phyloP scores from a whole-genome alignment of 2,329 filamentous ascomycete species.

The Zopfia rhizophila region DNA sequence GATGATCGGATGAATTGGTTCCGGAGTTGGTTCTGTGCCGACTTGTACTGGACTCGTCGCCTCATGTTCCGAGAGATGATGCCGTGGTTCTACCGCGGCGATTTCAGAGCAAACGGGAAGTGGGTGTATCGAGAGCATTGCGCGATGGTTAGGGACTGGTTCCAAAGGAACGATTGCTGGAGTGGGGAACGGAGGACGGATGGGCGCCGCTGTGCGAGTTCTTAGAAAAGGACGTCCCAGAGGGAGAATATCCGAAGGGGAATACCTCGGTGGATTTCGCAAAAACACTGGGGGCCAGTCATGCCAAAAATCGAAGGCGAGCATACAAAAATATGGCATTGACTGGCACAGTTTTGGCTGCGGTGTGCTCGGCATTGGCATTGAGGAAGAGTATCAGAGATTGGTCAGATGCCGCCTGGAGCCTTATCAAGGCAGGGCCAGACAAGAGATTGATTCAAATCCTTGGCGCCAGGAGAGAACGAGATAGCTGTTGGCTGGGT shows the following conservation, averaged over 20 bases:
- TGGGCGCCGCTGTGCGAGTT: slow-evolving; percentile 27
- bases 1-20: slow-evolving; percentile 3
- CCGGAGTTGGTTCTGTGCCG: slow-evolving; percentile 8
- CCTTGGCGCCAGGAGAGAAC: too few relatives aligned
- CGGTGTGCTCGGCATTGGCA: not conserved
- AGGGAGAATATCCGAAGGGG: slow-evolving; percentile 19
- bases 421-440: too few relatives aligned
- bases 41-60: slow-evolving; percentile 7
- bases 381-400: too few relatives aligned
- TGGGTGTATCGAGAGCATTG: slow-evolving; percentile 20
- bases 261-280: slow-evolving; percentile 16
- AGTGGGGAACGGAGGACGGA: slow-evolving; percentile 20
- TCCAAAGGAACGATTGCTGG: slow-evolving; percentile 11
- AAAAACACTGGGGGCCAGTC: not conserved
- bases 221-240: slow-evolving; percentile 17
- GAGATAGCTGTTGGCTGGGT: too few relatives aligned
- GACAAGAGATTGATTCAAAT: too few relatives aligned
- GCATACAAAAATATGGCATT: slow-evolving; percentile 11
- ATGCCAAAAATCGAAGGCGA: slow-evolving; percentile 2
- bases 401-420: too few relatives aligned
- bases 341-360: not conserved
- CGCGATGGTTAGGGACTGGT: slow-evolving; percentile 7
- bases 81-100: not conserved
- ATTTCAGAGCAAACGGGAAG: slow-evolving; percentile 12
- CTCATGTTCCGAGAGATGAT: slow-evolving; percentile 5